Conservation (phyloP, 805 yeast genomes). For the Wickerhamomyces sydowiorum region DNA sequence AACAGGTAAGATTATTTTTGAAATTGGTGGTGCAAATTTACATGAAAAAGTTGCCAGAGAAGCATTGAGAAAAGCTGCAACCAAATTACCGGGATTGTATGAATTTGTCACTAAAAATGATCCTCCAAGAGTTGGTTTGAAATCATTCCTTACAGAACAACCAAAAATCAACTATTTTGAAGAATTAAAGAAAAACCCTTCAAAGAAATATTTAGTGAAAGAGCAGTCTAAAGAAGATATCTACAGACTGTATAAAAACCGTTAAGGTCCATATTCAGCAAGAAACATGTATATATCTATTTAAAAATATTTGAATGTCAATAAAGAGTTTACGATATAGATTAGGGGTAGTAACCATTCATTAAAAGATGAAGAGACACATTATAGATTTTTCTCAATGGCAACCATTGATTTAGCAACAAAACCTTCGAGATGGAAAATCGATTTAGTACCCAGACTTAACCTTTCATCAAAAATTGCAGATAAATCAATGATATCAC, state of each 20-base stretch:
- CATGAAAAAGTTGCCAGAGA: conserved; percentile 90
- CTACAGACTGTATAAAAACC: conserved; percentile 57
- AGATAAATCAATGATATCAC: conserved; percentile 51
- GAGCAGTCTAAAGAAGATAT: conserved; percentile 43
- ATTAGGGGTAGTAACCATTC: neutral
- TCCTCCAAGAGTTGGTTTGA: conserved; percentile 67
- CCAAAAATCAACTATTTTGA: conserved; percentile 48
- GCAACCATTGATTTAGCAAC: conserved; percentile 83
- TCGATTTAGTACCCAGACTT: conserved; percentile 79
- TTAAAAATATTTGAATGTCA: neutral
- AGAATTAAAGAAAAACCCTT: conserved; percentile 52
- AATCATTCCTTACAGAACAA: conserved; percentile 40
- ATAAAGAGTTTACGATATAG: neutral
- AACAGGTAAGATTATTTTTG: conserved; percentile 89
- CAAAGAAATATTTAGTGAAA: conserved; percentile 54
- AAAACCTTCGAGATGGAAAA: conserved; percentile 93
- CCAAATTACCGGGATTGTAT: conserved; percentile 86
- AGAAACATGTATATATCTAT: neutral
- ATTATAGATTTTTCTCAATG: conserved; percentile 35
- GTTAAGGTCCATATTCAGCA: conserved; percentile 28
- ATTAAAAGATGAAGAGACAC: neutral
- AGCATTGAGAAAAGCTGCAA: conserved; percentile 84
- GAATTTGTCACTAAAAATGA: conserved; percentile 70
- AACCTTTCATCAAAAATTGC: conserved; percentile 80
- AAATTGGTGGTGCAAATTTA: conserved; percentile 65